These are phyloP conservation scores for Sporisorium sorghi DNA, from an alignment of 1,284 basidiomycete species.

Conservation along the genomic window DNA sequence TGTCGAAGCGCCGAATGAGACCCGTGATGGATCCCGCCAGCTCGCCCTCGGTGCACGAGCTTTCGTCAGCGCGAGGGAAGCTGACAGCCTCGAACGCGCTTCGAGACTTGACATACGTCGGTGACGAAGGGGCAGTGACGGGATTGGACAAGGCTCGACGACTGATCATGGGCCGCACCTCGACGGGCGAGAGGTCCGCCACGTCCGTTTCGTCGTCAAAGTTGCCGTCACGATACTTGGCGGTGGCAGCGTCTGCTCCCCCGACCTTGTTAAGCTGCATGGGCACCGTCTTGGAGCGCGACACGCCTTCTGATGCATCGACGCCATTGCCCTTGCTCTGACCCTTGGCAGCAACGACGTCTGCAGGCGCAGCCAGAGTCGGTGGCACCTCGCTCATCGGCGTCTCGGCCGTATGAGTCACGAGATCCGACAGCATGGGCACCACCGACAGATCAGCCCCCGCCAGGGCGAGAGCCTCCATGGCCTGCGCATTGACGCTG, in stretches of 20 bases:
- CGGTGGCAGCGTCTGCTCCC: slow-evolving; percentile 10
- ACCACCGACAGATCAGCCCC: slow-evolving; percentile 36
- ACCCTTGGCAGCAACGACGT: slow-evolving; percentile 1
- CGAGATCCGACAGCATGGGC: slow-evolving; percentile 42
- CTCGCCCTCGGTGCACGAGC: slow-evolving; percentile 61
- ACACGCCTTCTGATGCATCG: slow-evolving; percentile 11
- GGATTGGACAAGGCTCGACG: slow-evolving; percentile 36
- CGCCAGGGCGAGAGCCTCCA: slow-evolving; percentile 33
- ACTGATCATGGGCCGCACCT: slow-evolving; percentile 42
- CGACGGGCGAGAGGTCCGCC: slow-evolving; percentile 47
- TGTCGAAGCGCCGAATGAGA: slow-evolving; percentile 50
- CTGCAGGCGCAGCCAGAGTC: slow-evolving; percentile 8
- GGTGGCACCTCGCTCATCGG: slow-evolving; percentile 34
- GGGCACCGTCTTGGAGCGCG: slow-evolving; percentile 30
- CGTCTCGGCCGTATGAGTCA: slow-evolving; percentile 33
- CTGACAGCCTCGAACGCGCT: slow-evolving; percentile 19
- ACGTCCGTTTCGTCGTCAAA: slow-evolving; percentile 46
- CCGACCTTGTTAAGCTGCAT: slow-evolving; percentile 31
- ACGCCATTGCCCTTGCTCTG: neutral
- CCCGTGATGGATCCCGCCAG: slow-evolving; percentile 29
- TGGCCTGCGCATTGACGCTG: slow-evolving; percentile 17
- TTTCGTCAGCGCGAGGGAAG: slow-evolving; percentile 52
- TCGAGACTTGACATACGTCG: slow-evolving; percentile 35
- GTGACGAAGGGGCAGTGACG: slow-evolving; percentile 40
- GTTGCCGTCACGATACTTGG: slow-evolving; percentile 37